phyloP scores from a whole-genome alignment of 331 rosid species.

The Quercus tomentella region DNA sequence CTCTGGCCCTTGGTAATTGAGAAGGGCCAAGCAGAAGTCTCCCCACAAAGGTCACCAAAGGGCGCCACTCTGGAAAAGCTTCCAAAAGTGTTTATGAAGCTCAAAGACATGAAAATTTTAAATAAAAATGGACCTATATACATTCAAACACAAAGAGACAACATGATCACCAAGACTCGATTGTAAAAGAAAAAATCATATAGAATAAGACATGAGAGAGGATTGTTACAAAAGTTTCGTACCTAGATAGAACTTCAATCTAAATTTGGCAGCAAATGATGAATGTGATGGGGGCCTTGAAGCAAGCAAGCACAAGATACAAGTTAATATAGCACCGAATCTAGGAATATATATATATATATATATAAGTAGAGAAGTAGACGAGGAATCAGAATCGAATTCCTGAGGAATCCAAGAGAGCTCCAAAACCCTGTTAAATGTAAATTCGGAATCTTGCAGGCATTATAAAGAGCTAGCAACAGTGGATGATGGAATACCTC shows the following conservation, averaged over 20 bases:
- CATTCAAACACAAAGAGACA: too few species aligned
- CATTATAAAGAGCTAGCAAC: not conserved
- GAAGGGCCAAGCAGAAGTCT: too few species aligned
- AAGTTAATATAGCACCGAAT: not conserved
- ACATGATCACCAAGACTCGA: too few species aligned
- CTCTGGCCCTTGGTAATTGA: too few species aligned
- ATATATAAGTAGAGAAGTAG: not conserved
- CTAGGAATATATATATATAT: not conserved
- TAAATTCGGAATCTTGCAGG: not conserved
- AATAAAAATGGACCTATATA: too few species aligned
- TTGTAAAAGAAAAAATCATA: too few species aligned
- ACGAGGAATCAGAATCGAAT: conserved; percentile 38
- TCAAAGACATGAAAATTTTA: too few species aligned
- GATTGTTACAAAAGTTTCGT: not conserved
- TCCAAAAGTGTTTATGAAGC: too few species aligned
- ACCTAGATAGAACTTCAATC: not conserved
- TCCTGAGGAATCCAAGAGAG: conserved; percentile 30
- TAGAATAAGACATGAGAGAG: too few species aligned
- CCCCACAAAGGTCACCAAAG: too few species aligned
- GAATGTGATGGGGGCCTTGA: not conserved
- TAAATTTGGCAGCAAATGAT: not conserved
- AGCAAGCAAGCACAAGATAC: not conserved
- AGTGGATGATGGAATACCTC: not conserved
- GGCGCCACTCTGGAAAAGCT: too few species aligned
- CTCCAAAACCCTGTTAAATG: not conserved